Conservation (phyloP, 2,329 filamentous ascomycete species). For the Pestalotiopsis sp. region DNA sequence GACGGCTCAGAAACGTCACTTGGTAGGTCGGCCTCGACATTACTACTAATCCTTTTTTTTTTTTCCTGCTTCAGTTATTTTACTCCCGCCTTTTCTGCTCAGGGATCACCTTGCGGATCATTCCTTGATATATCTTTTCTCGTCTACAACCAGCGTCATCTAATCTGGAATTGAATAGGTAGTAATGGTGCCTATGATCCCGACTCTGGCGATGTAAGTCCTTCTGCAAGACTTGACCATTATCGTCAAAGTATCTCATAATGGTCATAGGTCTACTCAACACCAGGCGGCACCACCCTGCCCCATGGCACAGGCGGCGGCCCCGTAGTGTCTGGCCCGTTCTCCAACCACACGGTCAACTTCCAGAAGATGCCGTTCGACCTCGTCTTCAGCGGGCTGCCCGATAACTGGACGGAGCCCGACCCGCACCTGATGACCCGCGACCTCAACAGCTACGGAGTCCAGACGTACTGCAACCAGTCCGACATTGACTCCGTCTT, state of each 20-base stretch:
- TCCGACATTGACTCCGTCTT: constrained; percentile 27
- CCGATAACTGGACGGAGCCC: constrained; percentile 24
- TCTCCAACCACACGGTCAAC: constrained; percentile 31
- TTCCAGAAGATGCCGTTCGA: constrained; percentile 24
- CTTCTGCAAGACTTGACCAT: not conserved
- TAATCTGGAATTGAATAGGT: not conserved
- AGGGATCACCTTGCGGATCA: not conserved
- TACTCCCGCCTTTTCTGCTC: no score
- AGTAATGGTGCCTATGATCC: constrained; percentile 1
- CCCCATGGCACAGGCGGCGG: constrained; percentile 49
- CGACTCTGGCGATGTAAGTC: not conserved
- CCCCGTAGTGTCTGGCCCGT: constrained; percentile 45
- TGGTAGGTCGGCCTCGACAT: no score
- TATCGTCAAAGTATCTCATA: not conserved
- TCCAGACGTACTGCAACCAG: constrained; percentile 21
- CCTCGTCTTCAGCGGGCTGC: constrained; percentile 23
- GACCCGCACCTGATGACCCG: constrained; percentile 33
- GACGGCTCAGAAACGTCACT: not conserved
- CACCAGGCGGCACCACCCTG: constrained; percentile 18
- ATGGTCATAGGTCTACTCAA: not conserved
- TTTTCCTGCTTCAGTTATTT: no score
- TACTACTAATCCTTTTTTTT: no score
- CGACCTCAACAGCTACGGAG: constrained; percentile 18
- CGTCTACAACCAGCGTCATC: not conserved
- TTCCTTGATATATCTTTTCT: not conserved